Evolutionary conservation across 192 early-diverging fungal species (phyloP).

Genomic region (Mortierella alpina): DNA sequence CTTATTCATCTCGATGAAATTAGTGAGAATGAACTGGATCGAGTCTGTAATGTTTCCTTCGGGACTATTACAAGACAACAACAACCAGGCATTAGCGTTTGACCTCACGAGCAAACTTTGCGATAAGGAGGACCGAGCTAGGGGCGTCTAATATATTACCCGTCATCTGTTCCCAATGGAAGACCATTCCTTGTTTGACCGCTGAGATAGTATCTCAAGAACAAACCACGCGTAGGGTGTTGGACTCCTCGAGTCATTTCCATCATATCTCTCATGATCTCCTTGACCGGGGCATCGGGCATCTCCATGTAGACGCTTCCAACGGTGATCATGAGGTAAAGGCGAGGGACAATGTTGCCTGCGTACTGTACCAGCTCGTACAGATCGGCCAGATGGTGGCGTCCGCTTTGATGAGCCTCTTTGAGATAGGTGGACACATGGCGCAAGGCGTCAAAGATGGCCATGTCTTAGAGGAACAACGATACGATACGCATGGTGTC

Average conservation of each 20-base stretch:
- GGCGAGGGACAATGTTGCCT: conserved; percentile 96
- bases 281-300: conserved; percentile 90
- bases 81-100: neutral
- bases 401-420: conserved; percentile 86
- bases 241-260: conserved; percentile 99
- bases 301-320: conserved; percentile 97
- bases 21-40: conserved; percentile 95
- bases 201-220: conserved; percentile 94
- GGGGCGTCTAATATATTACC: conserved; percentile 45
- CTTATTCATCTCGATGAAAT: conserved; percentile 99
- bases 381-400: conserved; percentile 89
- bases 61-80: conserved; percentile 56
- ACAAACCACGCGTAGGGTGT: conserved; percentile 97
- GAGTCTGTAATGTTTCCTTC: conserved; percentile 92
- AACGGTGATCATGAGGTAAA: conserved; percentile 99
- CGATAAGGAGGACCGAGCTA: neutral
- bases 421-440: conserved; percentile 92
- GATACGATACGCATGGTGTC: neutral
- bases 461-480: conserved; percentile 79
- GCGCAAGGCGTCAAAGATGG: conserved; percentile 96
- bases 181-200: conserved; percentile 96
- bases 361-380: conserved; percentile 99
- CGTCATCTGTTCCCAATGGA: conserved; percentile 75
- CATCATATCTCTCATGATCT: conserved; percentile 99
- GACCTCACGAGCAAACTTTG: neutral